Conservation (phyloP, 805 yeast genomes). For the Candida insectalens region DNA sequence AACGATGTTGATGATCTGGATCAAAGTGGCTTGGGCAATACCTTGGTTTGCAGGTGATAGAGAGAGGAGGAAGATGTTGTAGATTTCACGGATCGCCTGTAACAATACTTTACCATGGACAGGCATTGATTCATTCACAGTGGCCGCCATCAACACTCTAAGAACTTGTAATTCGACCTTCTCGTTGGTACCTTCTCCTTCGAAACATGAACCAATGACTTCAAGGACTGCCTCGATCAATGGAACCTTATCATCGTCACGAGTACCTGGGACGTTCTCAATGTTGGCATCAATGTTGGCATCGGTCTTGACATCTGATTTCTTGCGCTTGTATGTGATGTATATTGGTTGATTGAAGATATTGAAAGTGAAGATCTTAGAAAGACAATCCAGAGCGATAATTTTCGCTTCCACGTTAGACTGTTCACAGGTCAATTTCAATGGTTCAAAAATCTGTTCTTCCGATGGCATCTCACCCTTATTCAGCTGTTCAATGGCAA, state of each 20-base stretch:
- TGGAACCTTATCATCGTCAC: conserved; percentile 29
- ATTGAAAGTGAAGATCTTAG: conserved; percentile 82
- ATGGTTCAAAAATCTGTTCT: conserved; percentile 62
- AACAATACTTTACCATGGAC: conserved; percentile 85
- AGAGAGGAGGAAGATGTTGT: conserved; percentile 83
- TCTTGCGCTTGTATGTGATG: conserved; percentile 26
- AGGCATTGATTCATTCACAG: conserved; percentile 67
- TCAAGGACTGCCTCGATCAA: conserved; percentile 77
- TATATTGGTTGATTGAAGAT: conserved; percentile 54
- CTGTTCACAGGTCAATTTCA: conserved; percentile 66
- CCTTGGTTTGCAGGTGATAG: conserved; percentile 78
- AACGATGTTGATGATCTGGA: conserved; percentile 80
- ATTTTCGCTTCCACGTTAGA: conserved; percentile 55
- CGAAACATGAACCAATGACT: conserved; percentile 76
- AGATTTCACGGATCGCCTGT: conserved; percentile 87
- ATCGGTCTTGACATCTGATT: conserved; percentile 20
- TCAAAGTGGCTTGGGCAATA: conserved; percentile 89
- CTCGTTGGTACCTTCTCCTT: conserved; percentile 88
- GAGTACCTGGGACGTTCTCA: conserved; percentile 15
- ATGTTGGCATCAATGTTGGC: conserved; percentile 33
- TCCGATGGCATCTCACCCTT: conserved; percentile 33
- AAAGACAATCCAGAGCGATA: conserved; percentile 73
- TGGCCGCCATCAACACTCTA: conserved; percentile 83
- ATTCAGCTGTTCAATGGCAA: conserved; percentile 33
- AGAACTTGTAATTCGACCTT: conserved; percentile 86